Evolutionary conservation across 2,329 filamentous ascomycete genomes (phyloP), one percentile per base, ranked within the genome.

Genomic region (Cercospora sesami): DNA sequence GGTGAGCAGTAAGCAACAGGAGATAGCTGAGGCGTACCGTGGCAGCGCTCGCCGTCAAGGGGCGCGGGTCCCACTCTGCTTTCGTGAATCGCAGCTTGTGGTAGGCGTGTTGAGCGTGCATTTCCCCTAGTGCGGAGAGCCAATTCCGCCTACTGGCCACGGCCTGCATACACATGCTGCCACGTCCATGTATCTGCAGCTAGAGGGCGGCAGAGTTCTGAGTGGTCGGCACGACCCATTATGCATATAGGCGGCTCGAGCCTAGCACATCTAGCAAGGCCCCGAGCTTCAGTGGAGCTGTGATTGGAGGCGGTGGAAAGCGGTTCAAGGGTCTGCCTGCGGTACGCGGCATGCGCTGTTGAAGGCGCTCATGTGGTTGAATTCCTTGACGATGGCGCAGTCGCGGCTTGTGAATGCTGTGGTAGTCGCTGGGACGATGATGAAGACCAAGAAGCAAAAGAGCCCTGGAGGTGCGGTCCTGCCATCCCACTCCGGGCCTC

Each of bases 161-260:
- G 39, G 57, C 59, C 68, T 66, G 66, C 71, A 70, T 64, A 69
- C 71, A 75, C 69, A 71, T 69, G 65, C 66, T 76, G 75, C 74
- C 75, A 76, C 75, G 75, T 76, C 71, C 65, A 64, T 68, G 69
- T 60, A 45, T 39, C 63, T 71, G 69, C 70, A 69, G 72, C 73
- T 74, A 73, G 72, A 57, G 48, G 28, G 55, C 65, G 66, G 59
- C 48, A 64, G 63, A 36, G 55, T 48, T 65, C 69, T 71, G 67
- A 73, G 64, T 72, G 67, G 68, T 62, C 72, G 72, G 71, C 33
- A 68, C 72, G 72, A 69, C 60, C 48, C 63, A 62, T 65, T 62
- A 42, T 60, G 59, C 63, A 64, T 64, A 68, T 33, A 30, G 55
- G 57, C 42, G 28, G 62, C 58, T 60, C 45, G 55, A 51, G 33